Conservation (phyloP, 1,139 yeast species). For the Meyerozyma athensensis region DNA sequence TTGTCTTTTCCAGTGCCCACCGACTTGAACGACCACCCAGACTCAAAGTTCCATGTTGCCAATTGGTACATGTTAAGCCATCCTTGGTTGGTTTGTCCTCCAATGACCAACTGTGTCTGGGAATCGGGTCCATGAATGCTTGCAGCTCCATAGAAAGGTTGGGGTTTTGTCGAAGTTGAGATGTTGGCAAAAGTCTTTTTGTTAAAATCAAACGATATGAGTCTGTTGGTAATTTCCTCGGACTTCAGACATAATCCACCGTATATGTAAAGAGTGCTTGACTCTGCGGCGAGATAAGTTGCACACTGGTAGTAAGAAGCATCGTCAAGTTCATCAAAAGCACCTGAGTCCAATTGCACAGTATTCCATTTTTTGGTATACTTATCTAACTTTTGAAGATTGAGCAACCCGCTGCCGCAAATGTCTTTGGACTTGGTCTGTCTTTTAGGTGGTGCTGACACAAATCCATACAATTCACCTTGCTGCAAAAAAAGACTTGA, state of each 20-base stretch:
- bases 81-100: slow-evolving; percentile 50
- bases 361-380: slow-evolving; percentile 21
- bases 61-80: slow-evolving; percentile 61
- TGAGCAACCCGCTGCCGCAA: slow-evolving; percentile 28
- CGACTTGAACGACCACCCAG: slow-evolving; percentile 53
- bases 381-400: slow-evolving; percentile 21
- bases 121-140: slow-evolving; percentile 41
- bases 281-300: slow-evolving; percentile 30
- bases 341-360: slow-evolving; percentile 13
- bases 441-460: slow-evolving; percentile 4
- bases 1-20: slow-evolving; percentile 17
- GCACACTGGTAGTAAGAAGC: slow-evolving; percentile 28
- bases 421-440: slow-evolving; percentile 13
- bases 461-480: slow-evolving; percentile 29
- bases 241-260: slow-evolving; percentile 36
- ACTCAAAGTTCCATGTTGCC: slow-evolving; percentile 53
- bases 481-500: slow-evolving; percentile 29
- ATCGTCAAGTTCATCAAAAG: slow-evolving; percentile 23
- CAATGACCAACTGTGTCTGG: slow-evolving; percentile 39
- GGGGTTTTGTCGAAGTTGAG: slow-evolving; percentile 43
- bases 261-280: slow-evolving; percentile 37
- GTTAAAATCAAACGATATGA: slow-evolving; percentile 29
- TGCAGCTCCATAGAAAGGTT: slow-evolving; percentile 45
- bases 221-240: slow-evolving; percentile 26
- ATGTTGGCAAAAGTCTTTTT: slow-evolving; percentile 26